phyloP scores from a whole-genome alignment of 495 filamentous ascomycete genomes.

The Penicillium cosmopolitanum region DNA sequence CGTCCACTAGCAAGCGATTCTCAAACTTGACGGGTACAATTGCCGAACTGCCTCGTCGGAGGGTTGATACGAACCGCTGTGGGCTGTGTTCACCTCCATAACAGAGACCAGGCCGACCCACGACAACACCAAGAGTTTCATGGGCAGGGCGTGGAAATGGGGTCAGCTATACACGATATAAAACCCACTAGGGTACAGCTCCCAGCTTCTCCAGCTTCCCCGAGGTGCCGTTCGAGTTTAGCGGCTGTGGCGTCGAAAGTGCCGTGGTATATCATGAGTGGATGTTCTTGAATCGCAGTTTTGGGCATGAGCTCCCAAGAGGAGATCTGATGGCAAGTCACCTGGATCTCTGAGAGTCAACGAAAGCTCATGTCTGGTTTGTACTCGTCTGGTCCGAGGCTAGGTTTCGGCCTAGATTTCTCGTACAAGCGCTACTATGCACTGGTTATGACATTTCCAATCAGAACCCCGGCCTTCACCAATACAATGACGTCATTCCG shows the following conservation, averaged over 20 bases:
- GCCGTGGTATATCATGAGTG: conserved; percentile 63
- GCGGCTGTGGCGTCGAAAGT: conserved; percentile 53
- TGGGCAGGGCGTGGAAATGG: conserved; percentile 69
- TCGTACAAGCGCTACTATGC: not conserved
- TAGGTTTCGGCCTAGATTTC: not conserved
- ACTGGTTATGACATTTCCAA: not conserved
- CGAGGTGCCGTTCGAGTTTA: conserved; percentile 57
- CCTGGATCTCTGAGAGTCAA: conserved; percentile 50
- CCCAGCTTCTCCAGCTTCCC: conserved; percentile 37
- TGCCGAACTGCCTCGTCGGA: too few relatives aligned
- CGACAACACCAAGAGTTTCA: conserved; percentile 67
- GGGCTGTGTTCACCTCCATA: conserved; percentile 61
- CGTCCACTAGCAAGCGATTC: too few relatives aligned
- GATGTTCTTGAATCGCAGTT: conserved; percentile 64
- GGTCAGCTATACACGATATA: conserved; percentile 67
- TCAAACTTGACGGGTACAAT: too few relatives aligned
- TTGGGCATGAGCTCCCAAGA: conserved; percentile 63
- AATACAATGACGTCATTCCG: conserved; percentile 17
- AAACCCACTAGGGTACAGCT: conserved; percentile 67
- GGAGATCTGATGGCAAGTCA: conserved; percentile 63
- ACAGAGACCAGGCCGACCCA: conserved; percentile 62
- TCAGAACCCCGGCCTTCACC: not conserved
- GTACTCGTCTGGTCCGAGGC: too few relatives aligned
- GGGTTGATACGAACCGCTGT: too few relatives aligned
- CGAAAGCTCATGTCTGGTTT: conserved; percentile 34